phyloP scores from a whole-genome alignment of 1,284 basidiomycete genomes.

The Melanopsichium pennsylvanicum region DNA sequence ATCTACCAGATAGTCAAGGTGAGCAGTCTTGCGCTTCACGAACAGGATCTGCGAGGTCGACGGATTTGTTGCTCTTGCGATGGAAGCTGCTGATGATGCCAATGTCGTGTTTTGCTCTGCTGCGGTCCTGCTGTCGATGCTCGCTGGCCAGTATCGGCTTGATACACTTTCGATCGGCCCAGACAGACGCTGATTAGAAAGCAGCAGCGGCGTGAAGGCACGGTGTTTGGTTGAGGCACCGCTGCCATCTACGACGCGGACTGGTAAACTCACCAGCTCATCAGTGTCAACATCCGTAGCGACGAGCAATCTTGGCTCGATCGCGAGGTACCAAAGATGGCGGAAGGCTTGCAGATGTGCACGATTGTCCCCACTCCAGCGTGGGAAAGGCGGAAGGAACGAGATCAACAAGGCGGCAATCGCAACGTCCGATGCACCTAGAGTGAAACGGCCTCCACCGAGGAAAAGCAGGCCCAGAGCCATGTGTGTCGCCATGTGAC shows the following conservation, averaged over 20 bases:
- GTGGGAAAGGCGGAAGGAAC: constrained; percentile 75
- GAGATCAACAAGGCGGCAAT: constrained; percentile 88
- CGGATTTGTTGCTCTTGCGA: background rate
- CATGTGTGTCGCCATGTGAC: constrained; percentile 89
- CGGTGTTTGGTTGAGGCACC: background rate
- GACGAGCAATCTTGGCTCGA: constrained; percentile 89
- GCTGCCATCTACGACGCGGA: constrained; percentile 12
- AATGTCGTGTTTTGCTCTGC: background rate
- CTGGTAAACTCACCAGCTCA: constrained; percentile 48
- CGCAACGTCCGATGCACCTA: constrained; percentile 88
- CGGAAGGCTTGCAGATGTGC: constrained; percentile 90
- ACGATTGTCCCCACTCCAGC: constrained; percentile 82
- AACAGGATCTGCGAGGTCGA: constrained; percentile 41
- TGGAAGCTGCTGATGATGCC: background rate
- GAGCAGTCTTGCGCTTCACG: constrained; percentile 90
- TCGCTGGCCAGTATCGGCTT: constrained; percentile 78
- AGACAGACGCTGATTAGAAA: constrained; percentile 72
- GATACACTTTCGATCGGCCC: constrained; percentile 84
- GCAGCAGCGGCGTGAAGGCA: constrained; percentile 75
- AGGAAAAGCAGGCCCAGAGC: constrained; percentile 92
- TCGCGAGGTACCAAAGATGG: constrained; percentile 93
- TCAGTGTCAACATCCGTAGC: constrained; percentile 70
- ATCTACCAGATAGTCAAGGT: constrained; percentile 89
- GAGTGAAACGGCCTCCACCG: constrained; percentile 88
- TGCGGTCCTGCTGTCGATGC: constrained; percentile 25